Percentiles rank a stretch among this genome's conserved stretches.
phyloP scores from a whole-genome alignment of 371 early-diverging fungal species.

The Circinella minor region DNA sequence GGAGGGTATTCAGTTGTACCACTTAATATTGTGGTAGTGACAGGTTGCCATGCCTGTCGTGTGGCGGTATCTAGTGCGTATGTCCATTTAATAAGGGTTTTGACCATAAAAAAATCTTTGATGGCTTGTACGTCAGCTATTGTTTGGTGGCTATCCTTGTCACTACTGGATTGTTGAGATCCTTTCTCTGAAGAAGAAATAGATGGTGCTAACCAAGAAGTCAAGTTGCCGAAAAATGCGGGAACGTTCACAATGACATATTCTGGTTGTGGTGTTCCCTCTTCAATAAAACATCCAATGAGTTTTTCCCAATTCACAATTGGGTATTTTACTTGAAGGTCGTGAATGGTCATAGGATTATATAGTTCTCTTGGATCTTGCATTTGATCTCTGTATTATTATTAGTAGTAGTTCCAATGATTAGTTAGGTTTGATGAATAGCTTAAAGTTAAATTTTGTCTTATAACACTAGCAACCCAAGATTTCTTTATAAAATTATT shows the following conservation, averaged over 20 bases:
- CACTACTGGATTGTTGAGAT: too few species aligned
- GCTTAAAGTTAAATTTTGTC: too few species aligned
- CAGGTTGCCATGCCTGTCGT: conserved; percentile 16
- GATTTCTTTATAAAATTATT: too few species aligned
- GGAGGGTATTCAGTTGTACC: conserved; percentile 40
- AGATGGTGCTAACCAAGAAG: conserved; percentile 5
- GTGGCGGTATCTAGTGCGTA: conserved; percentile 23
- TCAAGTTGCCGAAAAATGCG: conserved; percentile 21
- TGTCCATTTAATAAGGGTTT: not conserved
- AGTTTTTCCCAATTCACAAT: conserved; percentile 31
- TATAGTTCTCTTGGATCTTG: conserved; percentile 54
- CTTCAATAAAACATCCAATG: conserved; percentile 6
- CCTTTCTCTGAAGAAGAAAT: too few species aligned
- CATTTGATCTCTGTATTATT: conserved; percentile 39
- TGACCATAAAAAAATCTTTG: conserved; percentile 17
- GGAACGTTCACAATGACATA: conserved; percentile 13
- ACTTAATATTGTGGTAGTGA: conserved; percentile 24
- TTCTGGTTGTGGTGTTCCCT: conserved; percentile 5
- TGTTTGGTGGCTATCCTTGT: too few species aligned
- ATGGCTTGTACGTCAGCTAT: conserved; percentile 1
- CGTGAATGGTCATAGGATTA: conserved; percentile 46
- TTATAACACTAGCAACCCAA: too few species aligned
- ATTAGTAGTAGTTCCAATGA: not conserved
- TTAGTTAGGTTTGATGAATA: too few species aligned
- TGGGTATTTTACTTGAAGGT: conserved; percentile 37